A percentile compares a stretch with the other conserved stretches of the same genome.
These are phyloP conservation scores for Psilocybe cyanescens DNA, from an alignment of 768 basidiomycete species.

Conservation along the genomic window DNA sequence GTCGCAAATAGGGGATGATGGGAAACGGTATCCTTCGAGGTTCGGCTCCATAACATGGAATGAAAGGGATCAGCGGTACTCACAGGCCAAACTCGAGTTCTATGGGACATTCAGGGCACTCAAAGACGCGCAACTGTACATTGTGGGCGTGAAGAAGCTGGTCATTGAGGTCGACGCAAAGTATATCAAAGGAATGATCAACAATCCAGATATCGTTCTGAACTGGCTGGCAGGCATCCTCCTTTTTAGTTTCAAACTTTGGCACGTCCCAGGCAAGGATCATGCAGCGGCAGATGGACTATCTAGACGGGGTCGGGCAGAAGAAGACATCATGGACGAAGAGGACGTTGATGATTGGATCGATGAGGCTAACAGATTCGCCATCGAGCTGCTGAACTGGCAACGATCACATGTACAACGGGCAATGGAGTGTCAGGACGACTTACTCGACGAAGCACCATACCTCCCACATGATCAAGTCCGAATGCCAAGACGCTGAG, in stretches of 20 bases:
- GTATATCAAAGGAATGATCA: conserved; percentile 40
- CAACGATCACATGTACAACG: no score
- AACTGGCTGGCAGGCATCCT: conserved; percentile 43
- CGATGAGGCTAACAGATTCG: not conserved
- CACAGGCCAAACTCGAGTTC: conserved; percentile 32
- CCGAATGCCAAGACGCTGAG: no score
- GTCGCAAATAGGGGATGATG: conserved; percentile 8
- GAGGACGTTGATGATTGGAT: not conserved
- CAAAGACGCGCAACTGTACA: conserved; percentile 14
- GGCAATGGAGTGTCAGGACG: no score
- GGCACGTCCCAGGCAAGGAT: conserved; percentile 33
- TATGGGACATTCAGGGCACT: conserved; percentile 30
- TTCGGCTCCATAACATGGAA: conserved; percentile 4
- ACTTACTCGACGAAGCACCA: no score
- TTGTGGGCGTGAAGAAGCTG: conserved; percentile 29
- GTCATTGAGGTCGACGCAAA: conserved; percentile 31
- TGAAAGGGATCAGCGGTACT: conserved; percentile 15
- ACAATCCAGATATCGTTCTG: conserved; percentile 10
- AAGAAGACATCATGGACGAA: not conserved
- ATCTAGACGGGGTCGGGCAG: not conserved
- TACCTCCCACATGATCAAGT: no score
- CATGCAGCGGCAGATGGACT: conserved; percentile 7
- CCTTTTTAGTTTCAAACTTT: conserved; percentile 35
- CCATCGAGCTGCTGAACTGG: no score
- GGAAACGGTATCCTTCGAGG: conserved; percentile 8